Evolutionary conservation across 257 asterid genomes (phyloP), one percentile per base, ranked within the genome.

Genomic region (Scutellaria minor): DNA sequence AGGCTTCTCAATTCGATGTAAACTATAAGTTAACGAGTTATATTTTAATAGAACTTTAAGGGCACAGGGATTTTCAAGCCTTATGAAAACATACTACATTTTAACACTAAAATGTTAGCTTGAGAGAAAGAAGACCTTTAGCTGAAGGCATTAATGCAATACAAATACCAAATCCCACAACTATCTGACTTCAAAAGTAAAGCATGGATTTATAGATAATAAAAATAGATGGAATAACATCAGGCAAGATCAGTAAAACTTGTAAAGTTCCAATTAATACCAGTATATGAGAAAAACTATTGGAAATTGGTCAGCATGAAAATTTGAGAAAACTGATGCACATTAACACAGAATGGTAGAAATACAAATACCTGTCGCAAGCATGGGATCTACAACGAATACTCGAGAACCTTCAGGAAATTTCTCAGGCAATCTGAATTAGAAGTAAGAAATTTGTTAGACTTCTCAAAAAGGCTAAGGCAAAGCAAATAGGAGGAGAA

Each of bases 371-470:
- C 99, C 99, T 81, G 99, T 95, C 76, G 98, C 99, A 18, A 95
- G 94, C 99, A 95, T 95, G 74, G 99, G 99, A 81, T 95, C 99
- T 4, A 95, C 83, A 39, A 95, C 85, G 61, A 95, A 83, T 40
- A 92, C 96, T 75, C 86, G 86, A 68, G 97, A 85, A 74, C 91
- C 96, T 83, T 86, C 95, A 13, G 96, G 89, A 81, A 95, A 90
- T 77, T 82, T 87, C 71, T 88, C 84, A 15, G 99, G 99, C 83
- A 95, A 89, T 89, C 99, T 95, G 79, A 55, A 31, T 75, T 48
- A 64, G 61, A 72, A 51, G 66, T 52, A 56, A n/a, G 67, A 58
- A 52, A 18, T 27, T 9, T 22, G 58, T 75, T 39, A 68, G 72
- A 69, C 40, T 50, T 51, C 31, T 65, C 9, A 51, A 39, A 68